Conservation (phyloP, 257 asterid species). For the Nicotiana paniculata region DNA sequence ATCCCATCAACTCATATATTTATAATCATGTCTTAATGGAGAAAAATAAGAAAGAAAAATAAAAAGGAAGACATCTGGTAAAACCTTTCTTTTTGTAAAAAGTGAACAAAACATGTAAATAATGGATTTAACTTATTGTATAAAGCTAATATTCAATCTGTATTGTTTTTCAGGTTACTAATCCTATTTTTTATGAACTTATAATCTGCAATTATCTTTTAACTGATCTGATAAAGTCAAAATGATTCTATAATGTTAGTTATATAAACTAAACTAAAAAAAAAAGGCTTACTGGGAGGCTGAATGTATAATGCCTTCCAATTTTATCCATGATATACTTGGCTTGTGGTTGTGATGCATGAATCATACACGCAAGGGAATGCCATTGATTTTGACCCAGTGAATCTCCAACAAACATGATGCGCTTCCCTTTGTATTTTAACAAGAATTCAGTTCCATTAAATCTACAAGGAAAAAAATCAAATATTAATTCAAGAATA, state of each 20-base stretch:
- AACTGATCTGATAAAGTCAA: neutral
- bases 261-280: neutral
- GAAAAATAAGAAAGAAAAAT: neutral
- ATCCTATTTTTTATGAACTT: neutral
- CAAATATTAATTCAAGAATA: neutral
- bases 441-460: conserved; percentile 12
- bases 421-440: conserved; percentile 29
- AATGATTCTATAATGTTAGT: neutral
- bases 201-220: neutral
- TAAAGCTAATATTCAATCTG: too few species aligned
- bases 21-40: neutral
- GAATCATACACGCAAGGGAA: conserved; percentile 36
- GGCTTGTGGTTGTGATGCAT: conserved; percentile 24
- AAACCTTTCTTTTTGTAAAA: neutral
- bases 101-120: too few species aligned
- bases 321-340: conserved; percentile 3
- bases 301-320: conserved; percentile 22
- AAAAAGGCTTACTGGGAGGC: conserved; percentile 18
- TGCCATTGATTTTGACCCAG: conserved; percentile 44
- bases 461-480: conserved; percentile 17
- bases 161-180: neutral
- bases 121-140: too few species aligned
- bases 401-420: conserved; percentile 48
- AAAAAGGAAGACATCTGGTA: too few species aligned
- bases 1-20: neutral